phyloP scores from a whole-genome alignment of 768 basidiomycete species.

The Hydnomerulius pinastri region DNA sequence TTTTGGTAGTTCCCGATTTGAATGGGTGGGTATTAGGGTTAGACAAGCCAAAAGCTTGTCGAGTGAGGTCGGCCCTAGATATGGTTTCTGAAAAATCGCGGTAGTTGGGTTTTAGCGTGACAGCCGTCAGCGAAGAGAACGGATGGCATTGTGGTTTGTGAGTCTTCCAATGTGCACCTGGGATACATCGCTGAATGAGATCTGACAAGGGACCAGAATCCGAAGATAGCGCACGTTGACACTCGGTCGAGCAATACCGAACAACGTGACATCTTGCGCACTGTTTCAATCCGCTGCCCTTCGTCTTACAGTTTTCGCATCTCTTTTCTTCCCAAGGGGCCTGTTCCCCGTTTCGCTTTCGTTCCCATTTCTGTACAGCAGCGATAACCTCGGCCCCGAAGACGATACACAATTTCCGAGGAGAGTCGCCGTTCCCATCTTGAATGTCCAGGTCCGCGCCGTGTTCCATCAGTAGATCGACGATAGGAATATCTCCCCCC shows the following conservation, averaged over 20 bases:
- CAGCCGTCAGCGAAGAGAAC: conserved; percentile 44
- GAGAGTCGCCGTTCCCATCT: conserved; percentile 42
- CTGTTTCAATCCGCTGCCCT: conserved; percentile 36
- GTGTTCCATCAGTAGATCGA: conserved; percentile 51
- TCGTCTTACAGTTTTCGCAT: conserved; percentile 42
- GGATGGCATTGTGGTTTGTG: conserved; percentile 52
- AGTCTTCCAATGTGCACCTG: conserved; percentile 47
- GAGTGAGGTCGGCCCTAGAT: conserved; percentile 33
- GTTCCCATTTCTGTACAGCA: conserved; percentile 45
- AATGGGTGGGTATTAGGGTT: conserved; percentile 17
- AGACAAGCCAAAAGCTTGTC: conserved; percentile 30
- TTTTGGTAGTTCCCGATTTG: conserved; percentile 22
- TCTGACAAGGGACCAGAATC: background rate
- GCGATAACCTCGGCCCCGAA: conserved; percentile 49
- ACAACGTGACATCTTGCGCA: conserved; percentile 47
- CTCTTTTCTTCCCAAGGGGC: conserved; percentile 43
- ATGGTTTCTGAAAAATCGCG: conserved; percentile 11
- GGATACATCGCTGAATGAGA: background rate
- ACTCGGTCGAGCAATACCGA: conserved; percentile 55
- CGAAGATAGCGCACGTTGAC: conserved; percentile 46
- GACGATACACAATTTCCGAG: conserved; percentile 29
- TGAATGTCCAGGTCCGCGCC: conserved; percentile 45
- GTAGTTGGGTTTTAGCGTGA: conserved; percentile 51
- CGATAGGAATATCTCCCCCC: conserved; percentile 30
- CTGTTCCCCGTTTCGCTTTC: conserved; percentile 45